phyloP scores from a whole-genome alignment of 2,329 filamentous ascomycete genomes.

The Macrophomina tecta region DNA sequence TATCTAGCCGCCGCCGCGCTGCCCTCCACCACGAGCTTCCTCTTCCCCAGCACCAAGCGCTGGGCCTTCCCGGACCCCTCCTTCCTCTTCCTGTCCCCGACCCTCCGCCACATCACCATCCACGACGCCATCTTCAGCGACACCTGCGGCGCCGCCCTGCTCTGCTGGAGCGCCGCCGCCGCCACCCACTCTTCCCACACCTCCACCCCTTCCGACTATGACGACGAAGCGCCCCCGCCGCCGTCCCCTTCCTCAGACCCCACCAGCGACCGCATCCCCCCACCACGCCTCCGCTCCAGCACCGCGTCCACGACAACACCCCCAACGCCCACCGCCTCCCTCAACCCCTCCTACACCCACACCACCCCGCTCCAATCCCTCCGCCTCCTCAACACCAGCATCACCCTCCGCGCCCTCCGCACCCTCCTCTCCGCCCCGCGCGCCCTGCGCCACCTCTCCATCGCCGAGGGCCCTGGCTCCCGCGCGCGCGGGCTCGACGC shows the following conservation, averaged over 20 bases:
- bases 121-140: background rate
- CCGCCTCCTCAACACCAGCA: background rate
- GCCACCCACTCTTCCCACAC: background rate
- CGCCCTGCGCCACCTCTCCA: constrained; percentile 1
- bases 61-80: constrained; percentile 4
- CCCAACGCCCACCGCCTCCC: background rate
- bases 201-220: background rate
- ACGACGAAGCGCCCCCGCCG: background rate
- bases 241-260: background rate
- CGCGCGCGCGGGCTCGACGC: background rate
- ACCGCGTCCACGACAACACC: background rate
- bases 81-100: background rate
- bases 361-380: background rate
- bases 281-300: background rate
- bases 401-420: background rate
- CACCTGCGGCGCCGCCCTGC: background rate
- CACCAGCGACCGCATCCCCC: background rate
- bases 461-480: background rate
- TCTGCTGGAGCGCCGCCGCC: background rate
- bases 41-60: background rate
- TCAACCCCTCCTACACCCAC: background rate
- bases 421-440: background rate
- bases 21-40: background rate
- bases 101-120: background rate
- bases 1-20: background rate